Base-by-base conservation (phyloP, 345 rosid genomes). In the Carallia brachiata region DNA sequence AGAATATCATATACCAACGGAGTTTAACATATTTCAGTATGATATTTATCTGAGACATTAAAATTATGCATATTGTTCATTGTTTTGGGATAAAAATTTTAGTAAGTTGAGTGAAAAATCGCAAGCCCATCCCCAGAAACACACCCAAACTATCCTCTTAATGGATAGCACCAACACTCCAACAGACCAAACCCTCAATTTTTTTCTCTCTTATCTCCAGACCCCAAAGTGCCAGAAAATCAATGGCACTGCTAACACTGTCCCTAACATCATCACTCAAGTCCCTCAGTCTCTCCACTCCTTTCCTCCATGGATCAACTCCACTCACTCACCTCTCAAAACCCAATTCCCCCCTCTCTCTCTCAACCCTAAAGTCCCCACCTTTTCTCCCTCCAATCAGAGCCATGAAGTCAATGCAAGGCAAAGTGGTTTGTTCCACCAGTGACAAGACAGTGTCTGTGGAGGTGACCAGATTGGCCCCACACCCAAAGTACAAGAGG, bases 361-460 rank as follows among this genome's bases (percentile, higher is more conserved):
- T 61, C 60, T 59, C 54, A 6, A 50, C 63, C 34, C 37, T 23
- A 16, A 53, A 57, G 39, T 69, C 65, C 70, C 66, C 71, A 5
- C 5, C 77, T 54, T 71, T 70, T 18, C 70, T 82, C 37, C 90
- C 90, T 36, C 73, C 76, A 28, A 80, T 90, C 77, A 79, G 85
- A 75, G 98, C 97, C 12, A 84, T 88, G 94, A 91, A 74, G 73
- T 66, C 84, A 27, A 36, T 91, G 81, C 92, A 89, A 73, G 97
- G 97, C 79, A 86, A 77, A 54, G 98, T 91, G 53, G 96, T 93
- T 34, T 87, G 94, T 78, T 78, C 92, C 68, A 82, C 94, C 53
- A 89, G 57, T 81, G 90, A 93, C 85, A 93, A 91, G 87, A 91
- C 97, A 0, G 96, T 93, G 52, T 73, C 91, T 0, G 98, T 93